A percentile compares a stretch with the other conserved stretches of the same genome.
Conservation (phyloP, 257 asterid genomes). For the Agastache rugosa region DNA sequence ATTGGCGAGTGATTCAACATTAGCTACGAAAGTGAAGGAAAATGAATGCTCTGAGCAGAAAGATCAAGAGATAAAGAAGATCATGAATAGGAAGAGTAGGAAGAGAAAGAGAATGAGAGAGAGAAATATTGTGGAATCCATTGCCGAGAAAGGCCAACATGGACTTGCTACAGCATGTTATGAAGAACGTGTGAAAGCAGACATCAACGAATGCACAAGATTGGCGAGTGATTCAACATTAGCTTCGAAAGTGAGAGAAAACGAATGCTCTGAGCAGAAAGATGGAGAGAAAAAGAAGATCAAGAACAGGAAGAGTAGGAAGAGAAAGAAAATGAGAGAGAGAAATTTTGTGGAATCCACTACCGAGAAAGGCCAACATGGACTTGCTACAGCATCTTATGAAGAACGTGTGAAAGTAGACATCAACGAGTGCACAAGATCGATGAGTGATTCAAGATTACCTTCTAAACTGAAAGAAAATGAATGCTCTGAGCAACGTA, state of each 20-base stretch:
- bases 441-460: slow-evolving; percentile 5
- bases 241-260: background rate
- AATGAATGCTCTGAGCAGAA: slow-evolving; percentile 10
- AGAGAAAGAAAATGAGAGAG: slow-evolving; percentile 37
- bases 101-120: background rate
- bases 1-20: slow-evolving; percentile 6
- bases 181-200: slow-evolving; percentile 10
- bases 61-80: background rate
- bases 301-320: slow-evolving; percentile 1
- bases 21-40: slow-evolving; percentile 4
- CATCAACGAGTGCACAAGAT: background rate
- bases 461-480: slow-evolving; percentile 1
- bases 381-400: background rate
- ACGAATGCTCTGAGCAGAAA: slow-evolving; percentile 23
- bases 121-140: background rate
- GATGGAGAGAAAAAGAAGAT: slow-evolving; percentile 17
- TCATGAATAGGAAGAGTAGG: too few relatives aligned
- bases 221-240: slow-evolving; percentile 15
- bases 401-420: slow-evolving; percentile 17
- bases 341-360: background rate
- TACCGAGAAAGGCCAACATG: slow-evolving; percentile 6
- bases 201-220: background rate
- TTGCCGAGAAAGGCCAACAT: background rate
- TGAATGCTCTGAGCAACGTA: background rate
- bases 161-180: background rate